Evolutionary conservation across 75 land plant genomes (phyloP), one percentile per base, ranked within the genome.

Genomic region (Chamaecyparis obtusa): DNA sequence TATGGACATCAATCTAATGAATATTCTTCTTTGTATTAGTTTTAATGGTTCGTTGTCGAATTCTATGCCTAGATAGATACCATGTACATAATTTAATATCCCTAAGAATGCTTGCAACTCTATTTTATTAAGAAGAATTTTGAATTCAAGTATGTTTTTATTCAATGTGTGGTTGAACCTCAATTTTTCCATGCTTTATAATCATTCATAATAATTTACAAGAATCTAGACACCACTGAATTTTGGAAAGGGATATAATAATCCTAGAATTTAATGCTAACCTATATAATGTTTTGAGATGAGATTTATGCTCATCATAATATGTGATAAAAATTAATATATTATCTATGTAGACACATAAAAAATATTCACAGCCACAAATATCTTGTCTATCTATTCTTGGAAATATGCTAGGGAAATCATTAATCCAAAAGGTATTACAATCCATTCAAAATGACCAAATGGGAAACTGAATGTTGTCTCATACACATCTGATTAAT

Each of bases 91-190:
- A 69, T 69, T 69, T 15, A 69, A 30, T n/a, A 69, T 69, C 0
- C 74, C 9, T 1, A 69, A n/a, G n/a, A 69, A 69, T 5, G 9
- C 1, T 69, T 69, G 74, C 0, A n/a, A 33, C n/a, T 69, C 32
- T 3, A 7, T 69, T 8, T 0, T 27, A n/a, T 27, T n/a, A 4
- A 0, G 16, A 5, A 8, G 11, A 2, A 0, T 8, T 0, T 0
- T 9, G 7, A 69, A 69, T 7, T 69, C 19, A 27, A 27, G 2
- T 0, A 69, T 1, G 0, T 69, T 69, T 15, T 69, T 33, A 2
- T 27, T 30, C n/a, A 3, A 69, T 30, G 3, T 69, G 74, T 9
- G 74, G 0, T 30, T 69, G 74, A 27, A 69, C 32, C 5, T 69
- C 32, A n/a, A 69, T 32, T 69, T 69, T 17, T 6, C 32, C 33